Evolutionary conservation across 306 rosid genomes (phyloP).

Genomic region (Casuarina glauca): DNA sequence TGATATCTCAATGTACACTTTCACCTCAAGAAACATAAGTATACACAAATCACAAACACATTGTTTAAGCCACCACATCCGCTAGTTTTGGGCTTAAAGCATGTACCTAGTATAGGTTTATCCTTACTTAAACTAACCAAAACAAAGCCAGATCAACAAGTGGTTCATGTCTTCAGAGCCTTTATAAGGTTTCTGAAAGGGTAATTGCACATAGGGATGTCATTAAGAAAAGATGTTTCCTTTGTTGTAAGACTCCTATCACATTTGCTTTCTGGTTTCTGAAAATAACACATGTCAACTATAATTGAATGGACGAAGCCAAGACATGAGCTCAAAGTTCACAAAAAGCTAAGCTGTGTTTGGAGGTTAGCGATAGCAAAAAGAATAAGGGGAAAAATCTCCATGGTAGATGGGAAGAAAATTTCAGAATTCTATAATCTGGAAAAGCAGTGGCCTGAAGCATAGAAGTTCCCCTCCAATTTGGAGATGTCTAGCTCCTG

Average conservation of each 20-base stretch:
- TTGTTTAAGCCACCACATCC: background rate
- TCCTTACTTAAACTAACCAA: background rate
- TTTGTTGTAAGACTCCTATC: background rate
- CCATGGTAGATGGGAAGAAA: background rate
- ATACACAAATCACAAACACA: too few relatives aligned
- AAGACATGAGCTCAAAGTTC: background rate
- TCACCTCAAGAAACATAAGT: background rate
- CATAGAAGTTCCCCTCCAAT: background rate
- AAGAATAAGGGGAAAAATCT: background rate
- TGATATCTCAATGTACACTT: background rate
- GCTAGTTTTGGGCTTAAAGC: background rate
- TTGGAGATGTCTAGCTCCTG: background rate
- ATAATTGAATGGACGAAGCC: background rate
- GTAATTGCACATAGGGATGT: background rate
- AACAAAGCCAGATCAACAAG: background rate
- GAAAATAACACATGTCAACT: background rate
- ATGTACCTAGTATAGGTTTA: background rate
- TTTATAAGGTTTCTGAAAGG: background rate
- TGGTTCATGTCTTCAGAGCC: slow-evolving; percentile 12
- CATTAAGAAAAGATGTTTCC: background rate
- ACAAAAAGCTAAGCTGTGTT: background rate
- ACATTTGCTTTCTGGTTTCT: background rate
- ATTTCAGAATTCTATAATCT: background rate
- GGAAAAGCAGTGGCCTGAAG: background rate
- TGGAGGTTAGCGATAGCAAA: background rate